Evolutionary conservation across 2,329 filamentous ascomycete species (phyloP).

Genomic region (Lasiodiplodia hormozganensis): DNA sequence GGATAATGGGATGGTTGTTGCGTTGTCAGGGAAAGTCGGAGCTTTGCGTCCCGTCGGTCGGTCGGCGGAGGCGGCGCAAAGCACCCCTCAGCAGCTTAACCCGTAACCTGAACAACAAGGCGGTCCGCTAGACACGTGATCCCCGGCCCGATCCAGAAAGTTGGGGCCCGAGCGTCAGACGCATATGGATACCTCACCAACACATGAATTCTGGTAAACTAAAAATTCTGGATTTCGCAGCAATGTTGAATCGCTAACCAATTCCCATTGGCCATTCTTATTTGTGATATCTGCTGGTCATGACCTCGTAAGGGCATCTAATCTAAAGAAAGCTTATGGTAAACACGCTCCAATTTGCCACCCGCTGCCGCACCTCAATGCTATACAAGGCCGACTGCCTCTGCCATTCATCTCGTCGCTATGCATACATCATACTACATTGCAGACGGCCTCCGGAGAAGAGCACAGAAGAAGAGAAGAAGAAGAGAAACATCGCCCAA

Average conservation of each 20-base stretch:
- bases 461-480: conserved; percentile 35
- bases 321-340: conserved; percentile 17
- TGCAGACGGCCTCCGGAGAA: conserved; percentile 3
- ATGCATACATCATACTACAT: conserved; percentile 25
- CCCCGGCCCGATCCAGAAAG: background rate
- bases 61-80: background rate
- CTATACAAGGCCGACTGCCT: conserved; percentile 18
- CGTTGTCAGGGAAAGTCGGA: conserved; percentile 25
- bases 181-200: background rate
- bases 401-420: background rate
- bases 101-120: conserved; percentile 15
- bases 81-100: conserved; percentile 7
- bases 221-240: background rate
- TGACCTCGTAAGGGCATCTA: conserved; percentile 25
- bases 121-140: conserved; percentile 9
- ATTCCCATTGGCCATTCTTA: background rate
- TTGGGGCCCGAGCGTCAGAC: background rate
- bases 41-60: conserved; percentile 6
- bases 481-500: conserved; percentile 36
- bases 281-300: background rate
- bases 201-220: background rate
- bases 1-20: conserved; percentile 21
- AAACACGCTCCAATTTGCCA: conserved; percentile 20
- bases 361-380: conserved; percentile 8
- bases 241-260: conserved; percentile 10